These are phyloP conservation scores for Aspergillus sp. DNA, from an alignment of 2,329 filamentous ascomycete genomes.

Conservation along the genomic window DNA sequence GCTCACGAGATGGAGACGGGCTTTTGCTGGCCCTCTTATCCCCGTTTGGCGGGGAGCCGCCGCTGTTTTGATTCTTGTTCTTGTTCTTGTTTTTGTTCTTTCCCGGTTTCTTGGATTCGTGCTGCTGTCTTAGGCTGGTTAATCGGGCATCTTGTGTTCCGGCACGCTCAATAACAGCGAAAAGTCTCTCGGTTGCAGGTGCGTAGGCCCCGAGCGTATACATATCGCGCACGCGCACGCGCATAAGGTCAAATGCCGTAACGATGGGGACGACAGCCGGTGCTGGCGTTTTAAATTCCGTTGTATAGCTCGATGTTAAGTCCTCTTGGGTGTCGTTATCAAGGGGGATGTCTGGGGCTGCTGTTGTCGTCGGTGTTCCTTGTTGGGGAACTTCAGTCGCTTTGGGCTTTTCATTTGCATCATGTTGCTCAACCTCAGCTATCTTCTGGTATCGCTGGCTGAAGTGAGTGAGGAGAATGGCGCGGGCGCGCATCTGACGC, in stretches of 20 bases:
- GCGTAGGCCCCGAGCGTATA: slow-evolving; percentile 57
- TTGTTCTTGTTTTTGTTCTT: too few relatives aligned
- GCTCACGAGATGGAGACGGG: not conserved
- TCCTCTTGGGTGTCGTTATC: slow-evolving; percentile 16
- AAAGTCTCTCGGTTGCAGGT: slow-evolving; percentile 55
- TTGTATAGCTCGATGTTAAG: slow-evolving; percentile 3
- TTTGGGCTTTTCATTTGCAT: not conserved
- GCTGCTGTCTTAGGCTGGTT: too few relatives aligned
- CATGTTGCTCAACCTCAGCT: slow-evolving; percentile 33
- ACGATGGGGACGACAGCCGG: slow-evolving; percentile 41
- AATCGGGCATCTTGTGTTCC: slow-evolving; percentile 9
- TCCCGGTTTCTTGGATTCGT: too few relatives aligned
- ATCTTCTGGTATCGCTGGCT: slow-evolving; percentile 85
- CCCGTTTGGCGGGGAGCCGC: not conserved
- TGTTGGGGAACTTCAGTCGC: not conserved
- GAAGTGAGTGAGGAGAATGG: slow-evolving; percentile 89
- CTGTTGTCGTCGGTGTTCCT: not conserved
- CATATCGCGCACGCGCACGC: slow-evolving; percentile 60
- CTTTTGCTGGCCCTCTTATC: not conserved
- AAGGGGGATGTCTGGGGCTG: not conserved
- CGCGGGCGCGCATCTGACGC: slow-evolving; percentile 72
- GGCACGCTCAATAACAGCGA: slow-evolving; percentile 43
- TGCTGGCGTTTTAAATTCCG: not conserved
- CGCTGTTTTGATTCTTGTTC: too few relatives aligned
- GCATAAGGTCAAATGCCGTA: slow-evolving; percentile 65